Evolutionary conservation across 306 rosid genomes (phyloP).

Genomic region (Myrica gale): DNA sequence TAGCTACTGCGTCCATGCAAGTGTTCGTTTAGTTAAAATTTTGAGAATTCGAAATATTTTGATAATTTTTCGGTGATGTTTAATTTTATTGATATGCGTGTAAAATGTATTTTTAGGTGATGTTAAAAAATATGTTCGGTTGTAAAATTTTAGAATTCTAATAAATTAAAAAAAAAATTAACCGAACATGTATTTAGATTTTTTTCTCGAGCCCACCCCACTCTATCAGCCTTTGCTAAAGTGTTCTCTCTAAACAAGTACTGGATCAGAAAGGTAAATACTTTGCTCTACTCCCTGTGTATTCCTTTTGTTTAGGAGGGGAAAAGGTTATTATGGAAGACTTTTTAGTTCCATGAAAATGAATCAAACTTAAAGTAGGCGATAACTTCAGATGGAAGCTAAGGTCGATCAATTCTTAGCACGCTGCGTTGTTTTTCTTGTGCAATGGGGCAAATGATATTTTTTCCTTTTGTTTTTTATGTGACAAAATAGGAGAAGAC

Average conservation of each 20-base stretch:
- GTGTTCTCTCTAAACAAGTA: conserved; percentile 26
- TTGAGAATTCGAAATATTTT: no score
- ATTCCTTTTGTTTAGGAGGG: conserved; percentile 28
- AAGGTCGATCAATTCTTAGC: background rate
- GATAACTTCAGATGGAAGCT: background rate
- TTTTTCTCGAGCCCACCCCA: conserved; percentile 29
- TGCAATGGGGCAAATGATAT: background rate
- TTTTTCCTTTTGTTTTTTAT: no score
- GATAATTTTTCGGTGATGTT: no score
- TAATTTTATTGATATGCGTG: no score
- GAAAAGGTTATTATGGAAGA: background rate
- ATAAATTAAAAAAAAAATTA: no score
- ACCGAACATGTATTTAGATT: conserved; percentile 6
- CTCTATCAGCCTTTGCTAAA: conserved; percentile 47
- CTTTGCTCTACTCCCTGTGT: conserved; percentile 28
- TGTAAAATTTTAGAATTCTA: no score
- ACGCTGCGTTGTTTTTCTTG: background rate
- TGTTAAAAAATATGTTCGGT: no score
- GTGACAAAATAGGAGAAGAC: background rate
- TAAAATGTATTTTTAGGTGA: no score
- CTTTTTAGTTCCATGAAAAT: conserved; percentile 14
- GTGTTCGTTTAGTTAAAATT: no score
- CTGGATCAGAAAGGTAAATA: conserved; percentile 10
- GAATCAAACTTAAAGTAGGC: background rate
- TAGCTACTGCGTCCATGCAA: conserved; percentile 14